A percentile compares a stretch with the other conserved stretches of the same genome.
Evolutionary conservation across 768 basidiomycete genomes (phyloP).

Genomic region (Amylocystis lapponica): DNA sequence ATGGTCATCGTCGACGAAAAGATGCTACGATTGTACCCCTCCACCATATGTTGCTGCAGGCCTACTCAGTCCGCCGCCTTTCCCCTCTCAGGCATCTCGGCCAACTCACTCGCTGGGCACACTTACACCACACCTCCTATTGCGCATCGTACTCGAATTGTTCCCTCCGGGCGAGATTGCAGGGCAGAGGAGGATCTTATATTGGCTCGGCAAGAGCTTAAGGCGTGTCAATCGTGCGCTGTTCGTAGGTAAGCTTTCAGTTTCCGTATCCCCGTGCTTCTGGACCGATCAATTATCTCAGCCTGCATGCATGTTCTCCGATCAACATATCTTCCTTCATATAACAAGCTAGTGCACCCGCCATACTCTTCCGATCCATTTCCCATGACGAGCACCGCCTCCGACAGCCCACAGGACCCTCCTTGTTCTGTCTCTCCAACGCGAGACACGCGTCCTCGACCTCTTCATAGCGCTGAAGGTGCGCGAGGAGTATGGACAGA

Average conservation of each 20-base stretch:
- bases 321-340: constrained; percentile 65
- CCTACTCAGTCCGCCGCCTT: constrained; percentile 29
- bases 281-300: constrained; percentile 13
- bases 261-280: neutral
- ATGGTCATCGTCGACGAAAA: constrained; percentile 47
- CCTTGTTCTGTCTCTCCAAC: constrained; percentile 45
- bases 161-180: constrained; percentile 49
- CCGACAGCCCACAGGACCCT: constrained; percentile 19
- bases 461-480: constrained; percentile 76
- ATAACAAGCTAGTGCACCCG: constrained; percentile 51
- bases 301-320: constrained; percentile 82
- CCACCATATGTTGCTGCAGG: constrained; percentile 28
- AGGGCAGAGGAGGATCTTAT: constrained; percentile 58
- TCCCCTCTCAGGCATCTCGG: constrained; percentile 18
- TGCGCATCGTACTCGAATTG: constrained; percentile 61
- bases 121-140: constrained; percentile 58
- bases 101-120: constrained; percentile 25
- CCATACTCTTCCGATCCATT: constrained; percentile 81
- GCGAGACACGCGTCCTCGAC: constrained; percentile 73
- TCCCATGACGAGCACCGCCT: constrained; percentile 41
- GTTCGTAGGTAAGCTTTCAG: constrained; percentile 55
- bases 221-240: constrained; percentile 60
- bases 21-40: constrained; percentile 30
- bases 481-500: constrained; percentile 74
- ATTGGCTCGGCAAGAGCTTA: constrained; percentile 62